Evolutionary conservation across 2,329 filamentous ascomycete species (phyloP), one percentile per base, ranked within the genome.

Genomic region (Capronia coronata): DNA sequence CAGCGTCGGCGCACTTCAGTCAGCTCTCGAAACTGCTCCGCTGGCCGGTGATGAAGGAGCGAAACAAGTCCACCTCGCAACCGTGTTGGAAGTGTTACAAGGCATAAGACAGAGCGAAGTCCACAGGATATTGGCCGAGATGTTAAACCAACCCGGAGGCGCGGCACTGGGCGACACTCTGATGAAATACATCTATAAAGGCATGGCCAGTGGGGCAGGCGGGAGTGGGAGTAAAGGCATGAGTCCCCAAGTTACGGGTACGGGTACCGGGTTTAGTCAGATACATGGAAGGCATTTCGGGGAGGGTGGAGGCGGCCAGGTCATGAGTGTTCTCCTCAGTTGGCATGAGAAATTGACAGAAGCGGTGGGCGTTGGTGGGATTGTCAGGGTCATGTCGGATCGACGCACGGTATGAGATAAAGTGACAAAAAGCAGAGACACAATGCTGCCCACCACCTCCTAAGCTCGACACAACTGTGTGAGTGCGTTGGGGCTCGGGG

Each of bases 281-380:
- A 79, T 91, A 53, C 75, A 77, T 60, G 64, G 68, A 43, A 71
- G 79, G 44, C 70, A 73, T 59, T 70, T 78, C 53, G 76, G 77
- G 46, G 79, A 77, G 38, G 80, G 82, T 51, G 85, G 87, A 40
- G 83, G 87, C 55, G 86, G 87, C 29, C 84, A 89, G 49, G 86
- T 84, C 46, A 97, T 97, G 93, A 97, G 93, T 65, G 93, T 98
- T 44, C 69, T 98, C 65, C 74, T 98, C 59, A 96, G 89, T 71
- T 98, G 93, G 93, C 93, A 98, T 67, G 93, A 98, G 75, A 98
- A 96, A 78, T 79, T 96, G 55, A 88, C 97, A 3, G 93, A 98
- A 64, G 83, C 96, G 63, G 87, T 89, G 30, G 93, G 93, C 19
- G 76, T 89, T 59, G 93, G 93, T 38, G 96, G 86, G 68, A 93